Base-by-base conservation (phyloP, 2,329 filamentous ascomycete genomes). In the Niveomyces coronatus region DNA sequence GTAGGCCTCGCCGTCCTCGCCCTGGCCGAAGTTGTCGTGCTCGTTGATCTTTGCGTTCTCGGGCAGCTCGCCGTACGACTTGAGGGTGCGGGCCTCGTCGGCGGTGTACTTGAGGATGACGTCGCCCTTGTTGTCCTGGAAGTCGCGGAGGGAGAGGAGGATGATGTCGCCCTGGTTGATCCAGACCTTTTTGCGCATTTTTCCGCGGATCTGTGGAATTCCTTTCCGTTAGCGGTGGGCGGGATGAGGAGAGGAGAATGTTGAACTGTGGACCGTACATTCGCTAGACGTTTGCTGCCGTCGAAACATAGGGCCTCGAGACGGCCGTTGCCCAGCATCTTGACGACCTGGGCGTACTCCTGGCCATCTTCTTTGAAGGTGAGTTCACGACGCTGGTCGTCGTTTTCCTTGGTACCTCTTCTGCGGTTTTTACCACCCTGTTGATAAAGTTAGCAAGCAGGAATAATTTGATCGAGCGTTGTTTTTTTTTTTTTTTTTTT, bases 21-120 rank as follows among this genome's bases (percentile, higher is more conserved):
- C 85, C 64, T 88, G 85, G 56, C 85, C 78, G 57, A 82, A 94
- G 33, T 86, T 94, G 65, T 96, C 91, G 48, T 87, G 94, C 77
- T 98, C 91, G 78, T 98, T 98, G 78, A 98, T 98, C 82, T 96
- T 96, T 62, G 91, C 91, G 56, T 79, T 84, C 69, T 96, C 91
- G 51, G 91, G 91, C 44, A 98, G 74, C 67, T 98, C 91, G 63
- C 91, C 91, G 65, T 96, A 96, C 45, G 87, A 85, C 71, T 96
- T 96, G 56, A 98, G 76, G 50, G 79, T 84, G 58, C 91, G 82
- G 54, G 91, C 91, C 71, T 96, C 91, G 59, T 98, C 91, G 67
- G 86, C 82, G 41, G 78, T 85, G 76, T 95, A 94, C 72, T 95
- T 96, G 60, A 93, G 78, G 58, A 91, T 91, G 62, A 95, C 94